Percentiles rank a stretch among this genome's conserved stretches.
Conservation (phyloP, 495 filamentous ascomycete genomes). For the Penicillium macrosclerotiorum region DNA sequence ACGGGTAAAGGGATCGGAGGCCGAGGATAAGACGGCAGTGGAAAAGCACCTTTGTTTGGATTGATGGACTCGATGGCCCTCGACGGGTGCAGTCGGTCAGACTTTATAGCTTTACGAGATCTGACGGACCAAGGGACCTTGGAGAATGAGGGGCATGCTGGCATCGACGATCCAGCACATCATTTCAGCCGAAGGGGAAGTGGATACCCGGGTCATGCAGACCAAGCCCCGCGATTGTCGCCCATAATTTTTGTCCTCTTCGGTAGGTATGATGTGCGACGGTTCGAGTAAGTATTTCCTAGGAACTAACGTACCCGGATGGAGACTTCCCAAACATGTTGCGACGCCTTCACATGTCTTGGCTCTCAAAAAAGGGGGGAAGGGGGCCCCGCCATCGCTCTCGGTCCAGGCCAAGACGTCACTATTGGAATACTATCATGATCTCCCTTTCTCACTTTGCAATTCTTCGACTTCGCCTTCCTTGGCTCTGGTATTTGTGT, state of each 20-base stretch:
- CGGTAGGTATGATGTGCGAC: too few species aligned
- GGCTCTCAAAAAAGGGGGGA: slow-evolving; percentile 18
- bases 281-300: too few species aligned
- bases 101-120: slow-evolving; percentile 32
- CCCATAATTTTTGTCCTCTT: slow-evolving; percentile 16
- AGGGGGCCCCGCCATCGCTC: too few species aligned
- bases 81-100: slow-evolving; percentile 22
- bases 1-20: too few species aligned
- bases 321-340: slow-evolving; percentile 20
- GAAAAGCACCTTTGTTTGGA: too few species aligned
- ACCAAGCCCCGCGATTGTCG: slow-evolving; percentile 24
- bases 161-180: slow-evolving; percentile 33
- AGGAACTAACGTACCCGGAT: too few species aligned
- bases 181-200: slow-evolving; percentile 21
- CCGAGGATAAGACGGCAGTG: too few species aligned
- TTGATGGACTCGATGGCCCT: too few species aligned
- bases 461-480: slow-evolving; percentile 25
- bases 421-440: slow-evolving; percentile 23
- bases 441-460: slow-evolving; percentile 11
- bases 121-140: slow-evolving; percentile 19
- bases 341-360: slow-evolving; percentile 24
- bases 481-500: slow-evolving; percentile 24
- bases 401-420: slow-evolving; percentile 22
- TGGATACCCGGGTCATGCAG: slow-evolving; percentile 25
- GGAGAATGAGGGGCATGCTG: slow-evolving; percentile 26